Conservation (phyloP, 163 green algal genomes). For the Volvox carteri region DNA sequence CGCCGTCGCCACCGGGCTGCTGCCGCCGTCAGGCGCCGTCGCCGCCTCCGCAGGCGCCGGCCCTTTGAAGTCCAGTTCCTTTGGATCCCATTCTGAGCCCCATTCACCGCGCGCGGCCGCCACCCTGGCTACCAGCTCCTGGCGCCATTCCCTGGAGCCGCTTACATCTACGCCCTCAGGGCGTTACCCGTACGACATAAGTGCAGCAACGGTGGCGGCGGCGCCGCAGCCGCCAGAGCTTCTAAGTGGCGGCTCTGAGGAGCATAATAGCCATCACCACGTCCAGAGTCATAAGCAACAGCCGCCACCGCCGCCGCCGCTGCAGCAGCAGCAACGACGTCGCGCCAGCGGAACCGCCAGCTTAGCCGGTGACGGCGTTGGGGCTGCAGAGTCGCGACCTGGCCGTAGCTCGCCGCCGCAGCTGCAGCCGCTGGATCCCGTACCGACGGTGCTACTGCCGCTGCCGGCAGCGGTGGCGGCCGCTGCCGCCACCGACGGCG, state of each 20-base stretch:
- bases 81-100: neutral
- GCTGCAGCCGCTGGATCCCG: neutral
- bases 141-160: slow-evolving; percentile 11
- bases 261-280: too few relatives aligned
- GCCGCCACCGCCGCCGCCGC: neutral
- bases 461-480: neutral
- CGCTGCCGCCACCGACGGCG: neutral
- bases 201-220: neutral
- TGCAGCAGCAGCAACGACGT: neutral
- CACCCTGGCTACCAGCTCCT: neutral
- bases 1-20: neutral
- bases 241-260: too few relatives aligned
- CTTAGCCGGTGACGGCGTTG: neutral
- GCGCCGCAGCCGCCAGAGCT: neutral
- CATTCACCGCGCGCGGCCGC: neutral
- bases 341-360: neutral
- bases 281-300: too few relatives aligned
- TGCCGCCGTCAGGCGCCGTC: neutral
- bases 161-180: neutral
- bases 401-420: neutral
- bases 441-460: neutral
- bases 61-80: neutral
- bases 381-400: neutral
- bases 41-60: neutral
- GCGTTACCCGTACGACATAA: neutral